Base-by-base conservation (phyloP, 495 filamentous ascomycete species). In the Thermothielavioides terrestris region DNA sequence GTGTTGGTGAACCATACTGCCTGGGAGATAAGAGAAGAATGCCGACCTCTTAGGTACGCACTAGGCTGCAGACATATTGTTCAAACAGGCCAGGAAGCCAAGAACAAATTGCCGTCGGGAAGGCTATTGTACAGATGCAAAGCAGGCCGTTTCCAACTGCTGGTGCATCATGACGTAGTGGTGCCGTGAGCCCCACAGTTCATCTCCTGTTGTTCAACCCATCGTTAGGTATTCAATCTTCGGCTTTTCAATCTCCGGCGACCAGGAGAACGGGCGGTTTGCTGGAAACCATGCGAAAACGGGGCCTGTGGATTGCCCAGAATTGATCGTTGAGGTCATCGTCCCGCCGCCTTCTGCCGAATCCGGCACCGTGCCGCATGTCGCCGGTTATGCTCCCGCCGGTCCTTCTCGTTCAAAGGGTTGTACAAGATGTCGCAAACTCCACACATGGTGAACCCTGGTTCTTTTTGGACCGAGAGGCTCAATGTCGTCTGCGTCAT, bases 361-460 rank as follows among this genome's bases (percentile, higher is more conserved):
- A 25, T 52, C 44, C 59, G 48, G 14, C 53, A 39, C 27, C 47
- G 34, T 18, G 61, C 63, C 12, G 61, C 55, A 50, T 76, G 73
- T 17, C 60, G 61, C 38, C 55, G 63, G 28, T 61, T 65, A 52
- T 76, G 73, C 31, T 60, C 67, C 42, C 65, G 68, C 23, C 67
- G 62, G 45, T 76, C 73, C 36, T 71, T 63, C 30, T 68, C 61
- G 44, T 75, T 68, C 32, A 73, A 55, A 2, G 68, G 69, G 32
- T 76, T 76, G 50, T 73, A 76, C 15, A 76, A 44, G 37, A 73
- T 67, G 8, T 67, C 60, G 51, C 73, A 76, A 22, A 68, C 64
- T 30, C 65, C 69, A 45, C 73, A 75, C 34, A 74, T 60, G 0
- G 61, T 65, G 41, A 75, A 74, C 1, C 62, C 65, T 1, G 68